Evolutionary conservation across 1,284 basidiomycete species (phyloP), one percentile per base, ranked within the genome.

Genomic region (Fomitopsis betulina): DNA sequence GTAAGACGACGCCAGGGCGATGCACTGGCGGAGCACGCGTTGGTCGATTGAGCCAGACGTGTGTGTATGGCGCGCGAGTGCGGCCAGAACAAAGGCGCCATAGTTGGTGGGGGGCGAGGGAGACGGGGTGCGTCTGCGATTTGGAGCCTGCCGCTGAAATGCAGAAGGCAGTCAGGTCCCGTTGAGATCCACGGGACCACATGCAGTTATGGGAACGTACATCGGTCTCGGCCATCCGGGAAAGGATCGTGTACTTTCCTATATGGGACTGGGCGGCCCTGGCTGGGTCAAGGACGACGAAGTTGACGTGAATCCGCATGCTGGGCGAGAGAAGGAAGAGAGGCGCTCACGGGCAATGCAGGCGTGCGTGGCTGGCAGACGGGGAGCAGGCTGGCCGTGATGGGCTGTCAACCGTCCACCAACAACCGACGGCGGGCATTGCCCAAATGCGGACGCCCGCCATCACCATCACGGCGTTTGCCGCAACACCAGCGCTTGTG

Each of bases 1-100:
- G 68, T 86, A 91, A 6, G 89, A 89, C 1, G 89, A 86, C 9
- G 89, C 80, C 33, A 91, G 79, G 5, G 77, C 79, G 50, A 92
- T 75, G 63, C 82, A 86, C 37, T 80, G 79, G 56, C 86, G 81
- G 33, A 92, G 75, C 30, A 80, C 67, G n/a, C 67, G 67, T 70
- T 91, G 89, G 72, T 89, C 82, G 35, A 91, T 78, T 4, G 72
- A 63, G 6, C 74, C 74, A 12, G 75, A 70, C 51, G 75, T 70
- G 56, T 74, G 75, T 2, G 76, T 83, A 73, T 80, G 83, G 37
- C 74, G 77, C 25, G 78, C 75, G 37, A 90, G 72, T 15, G 79
- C 75, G 45, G 77, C 71, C 47, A 85, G 70, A 45, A 89, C 84
- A 64, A 86, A 83, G 10, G 77, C 72, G 8, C 75, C 77, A 65